Percentiles rank a stretch among this genome's conserved stretches.
phyloP scores from a whole-genome alignment of 371 early-diverging fungal species.

The Synchytrium microbalum region DNA sequence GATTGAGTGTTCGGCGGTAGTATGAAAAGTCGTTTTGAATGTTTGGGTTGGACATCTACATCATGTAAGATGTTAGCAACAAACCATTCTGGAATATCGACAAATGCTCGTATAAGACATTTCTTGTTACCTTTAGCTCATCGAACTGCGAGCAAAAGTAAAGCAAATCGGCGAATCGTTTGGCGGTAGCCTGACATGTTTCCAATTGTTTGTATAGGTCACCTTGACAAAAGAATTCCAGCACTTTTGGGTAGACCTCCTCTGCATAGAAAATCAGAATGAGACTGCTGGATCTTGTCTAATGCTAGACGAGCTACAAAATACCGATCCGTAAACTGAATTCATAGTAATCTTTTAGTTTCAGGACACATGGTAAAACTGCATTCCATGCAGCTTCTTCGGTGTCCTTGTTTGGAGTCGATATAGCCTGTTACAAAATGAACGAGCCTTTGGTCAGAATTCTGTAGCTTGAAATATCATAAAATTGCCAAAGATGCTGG shows the following conservation, averaged over 20 bases:
- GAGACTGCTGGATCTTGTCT: neutral
- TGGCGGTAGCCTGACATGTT: slow-evolving; percentile 65
- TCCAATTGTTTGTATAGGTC: slow-evolving; percentile 54
- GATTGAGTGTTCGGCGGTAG: slow-evolving; percentile 81
- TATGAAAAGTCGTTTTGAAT: slow-evolving; percentile 95
- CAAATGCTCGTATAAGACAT: neutral
- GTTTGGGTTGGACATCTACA: slow-evolving; percentile 79
- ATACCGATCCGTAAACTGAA: slow-evolving; percentile 62
- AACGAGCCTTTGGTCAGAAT: neutral
- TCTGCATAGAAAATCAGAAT: slow-evolving; percentile 39
- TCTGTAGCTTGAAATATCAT: neutral
- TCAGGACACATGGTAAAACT: slow-evolving; percentile 66
- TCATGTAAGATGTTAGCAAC: no score
- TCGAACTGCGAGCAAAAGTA: slow-evolving; percentile 85
- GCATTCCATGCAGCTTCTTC: slow-evolving; percentile 82
- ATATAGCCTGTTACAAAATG: slow-evolving; percentile 62
- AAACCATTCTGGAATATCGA: slow-evolving; percentile 7
- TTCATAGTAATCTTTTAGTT: slow-evolving; percentile 70
- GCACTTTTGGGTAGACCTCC: slow-evolving; percentile 60
- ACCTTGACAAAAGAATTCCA: slow-evolving; percentile 68
- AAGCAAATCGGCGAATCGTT: slow-evolving; percentile 69
- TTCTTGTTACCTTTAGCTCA: slow-evolving; percentile 64
- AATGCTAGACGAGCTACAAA: slow-evolving; percentile 7
- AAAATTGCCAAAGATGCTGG: no score
- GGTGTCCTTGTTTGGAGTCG: slow-evolving; percentile 64